phyloP scores from a whole-genome alignment of 1,139 yeast genomes.

The Candida pseudocylindracea region DNA sequence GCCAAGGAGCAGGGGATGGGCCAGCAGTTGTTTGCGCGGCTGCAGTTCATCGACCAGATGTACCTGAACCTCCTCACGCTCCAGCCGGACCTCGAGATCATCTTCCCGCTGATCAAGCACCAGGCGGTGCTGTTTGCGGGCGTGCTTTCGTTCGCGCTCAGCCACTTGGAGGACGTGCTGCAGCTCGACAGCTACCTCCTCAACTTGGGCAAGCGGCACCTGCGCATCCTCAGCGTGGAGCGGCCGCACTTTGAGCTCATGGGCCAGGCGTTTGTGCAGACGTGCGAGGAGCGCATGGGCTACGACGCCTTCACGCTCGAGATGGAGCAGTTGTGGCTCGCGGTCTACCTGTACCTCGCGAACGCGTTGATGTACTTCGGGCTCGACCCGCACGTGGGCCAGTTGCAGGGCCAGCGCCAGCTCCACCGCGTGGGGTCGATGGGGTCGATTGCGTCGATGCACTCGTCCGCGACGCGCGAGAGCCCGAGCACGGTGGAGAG shows the following conservation, averaged over 20 bases:
- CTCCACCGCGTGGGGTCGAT: not conserved
- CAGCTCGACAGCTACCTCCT: constrained; percentile 35
- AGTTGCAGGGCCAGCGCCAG: constrained; percentile 2
- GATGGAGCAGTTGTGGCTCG: constrained; percentile 43
- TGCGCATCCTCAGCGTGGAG: constrained; percentile 55
- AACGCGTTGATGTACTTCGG: constrained; percentile 45
- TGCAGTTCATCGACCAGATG: constrained; percentile 37
- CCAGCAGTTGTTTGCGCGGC: constrained; percentile 6
- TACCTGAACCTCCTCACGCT: constrained; percentile 33
- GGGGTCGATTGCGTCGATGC: not conserved
- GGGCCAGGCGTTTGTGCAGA: constrained; percentile 59
- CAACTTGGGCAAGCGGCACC: constrained; percentile 52
- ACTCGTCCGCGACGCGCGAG: too few species aligned
- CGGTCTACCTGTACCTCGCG: constrained; percentile 28
- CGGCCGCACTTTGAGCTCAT: constrained; percentile 51
- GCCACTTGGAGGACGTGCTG: constrained; percentile 16
- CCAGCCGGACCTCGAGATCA: constrained; percentile 27
- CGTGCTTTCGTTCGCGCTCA: constrained; percentile 40
- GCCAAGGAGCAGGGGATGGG: constrained; percentile 3
- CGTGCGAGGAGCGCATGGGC: constrained; percentile 48
- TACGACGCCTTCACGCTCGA: constrained; percentile 17
- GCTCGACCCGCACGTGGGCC: constrained; percentile 27
- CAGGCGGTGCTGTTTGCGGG: constrained; percentile 72
- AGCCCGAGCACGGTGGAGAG: too few species aligned
- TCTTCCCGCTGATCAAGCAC: constrained; percentile 44